Base-by-base conservation (phyloP, 2,329 filamentous ascomycete genomes). In the Rosellinia necatrix region DNA sequence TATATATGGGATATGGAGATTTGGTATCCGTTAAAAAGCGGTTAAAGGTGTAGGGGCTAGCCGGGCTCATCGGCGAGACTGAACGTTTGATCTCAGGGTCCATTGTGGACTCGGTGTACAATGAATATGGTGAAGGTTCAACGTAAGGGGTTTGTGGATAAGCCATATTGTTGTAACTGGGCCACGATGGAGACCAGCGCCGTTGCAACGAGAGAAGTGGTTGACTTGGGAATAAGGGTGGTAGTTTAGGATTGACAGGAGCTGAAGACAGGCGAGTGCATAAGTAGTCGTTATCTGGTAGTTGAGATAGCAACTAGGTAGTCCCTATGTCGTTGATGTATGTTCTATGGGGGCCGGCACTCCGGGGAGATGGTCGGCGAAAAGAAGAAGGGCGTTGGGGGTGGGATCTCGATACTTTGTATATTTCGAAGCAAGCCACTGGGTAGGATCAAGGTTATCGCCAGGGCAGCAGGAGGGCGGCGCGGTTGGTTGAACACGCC, bases 21-120 rank as follows among this genome's bases (percentile, higher is more conserved):
- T 68, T 68, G 30, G 66, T 59, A 15, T 73, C 69, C 6, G 66
- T 64, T 7, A 71, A 49, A 57, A 64, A 71, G 35, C 65, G 68
- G 40, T 68, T 69, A 27, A 58, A 44, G 5, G 53, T 61, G 66
- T 68, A 69, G 35, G 49, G 25, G 43, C 34, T 47, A 34, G n/a
- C 22, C 8, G 52, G 21, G 21, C 53, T 62, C 24, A 54, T 25
- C 3, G 62, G 56, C 32, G 63, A 61, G 57, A 51, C 32, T 49
- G 66, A 49, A 56, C 53, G 53, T 44, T 68, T 60, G 42, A 71
- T 63, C n/a, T 43, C 55, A 6, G 70, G 66, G 17, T 72, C 71
- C 60, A 64, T 60, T 57, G 50, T 9, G 32, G 60, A 19, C 53
- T 61, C 49, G 43, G 48, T 43, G 58, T 53, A 60, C 58, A 63